Conservation (phyloP, 2,329 filamentous ascomycete species). For the Trichophyton simii region DNA sequence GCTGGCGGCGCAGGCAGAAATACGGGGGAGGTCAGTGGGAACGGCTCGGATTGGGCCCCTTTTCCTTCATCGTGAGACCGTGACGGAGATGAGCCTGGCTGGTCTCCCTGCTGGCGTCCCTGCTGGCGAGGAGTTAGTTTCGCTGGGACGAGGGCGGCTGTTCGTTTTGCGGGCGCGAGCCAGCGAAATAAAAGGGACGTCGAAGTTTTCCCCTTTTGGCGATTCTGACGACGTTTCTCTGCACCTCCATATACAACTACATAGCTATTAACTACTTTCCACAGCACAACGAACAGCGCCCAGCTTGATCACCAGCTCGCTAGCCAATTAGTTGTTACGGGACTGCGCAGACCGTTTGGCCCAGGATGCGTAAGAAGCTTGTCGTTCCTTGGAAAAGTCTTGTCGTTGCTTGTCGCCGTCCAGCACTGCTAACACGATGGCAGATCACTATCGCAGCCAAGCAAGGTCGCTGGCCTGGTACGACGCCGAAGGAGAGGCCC, state of each 20-base stretch:
- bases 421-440: background rate
- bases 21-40: background rate
- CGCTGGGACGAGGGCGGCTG: background rate
- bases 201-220: background rate
- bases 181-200: background rate
- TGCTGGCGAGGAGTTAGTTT: no score
- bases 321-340: no score
- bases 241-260: no score
- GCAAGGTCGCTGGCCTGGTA: slow-evolving; percentile 32
- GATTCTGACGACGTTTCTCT: background rate
- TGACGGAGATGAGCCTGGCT: background rate
- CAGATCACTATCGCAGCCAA: slow-evolving; percentile 30
- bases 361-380: background rate
- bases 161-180: background rate
- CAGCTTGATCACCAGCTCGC: no score
- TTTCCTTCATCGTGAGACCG: background rate
- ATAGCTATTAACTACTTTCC: no score
- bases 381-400: background rate
- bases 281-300: no score
- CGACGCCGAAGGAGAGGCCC: slow-evolving; percentile 26
- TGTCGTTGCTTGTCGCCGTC: background rate
- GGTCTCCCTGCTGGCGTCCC: no score
- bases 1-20: background rate
- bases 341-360: background rate
- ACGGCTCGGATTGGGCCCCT: background rate